Percentiles rank a stretch among this genome's conserved stretches.
phyloP scores from a whole-genome alignment of 345 rosid species.

The Nasturtium officinale region DNA sequence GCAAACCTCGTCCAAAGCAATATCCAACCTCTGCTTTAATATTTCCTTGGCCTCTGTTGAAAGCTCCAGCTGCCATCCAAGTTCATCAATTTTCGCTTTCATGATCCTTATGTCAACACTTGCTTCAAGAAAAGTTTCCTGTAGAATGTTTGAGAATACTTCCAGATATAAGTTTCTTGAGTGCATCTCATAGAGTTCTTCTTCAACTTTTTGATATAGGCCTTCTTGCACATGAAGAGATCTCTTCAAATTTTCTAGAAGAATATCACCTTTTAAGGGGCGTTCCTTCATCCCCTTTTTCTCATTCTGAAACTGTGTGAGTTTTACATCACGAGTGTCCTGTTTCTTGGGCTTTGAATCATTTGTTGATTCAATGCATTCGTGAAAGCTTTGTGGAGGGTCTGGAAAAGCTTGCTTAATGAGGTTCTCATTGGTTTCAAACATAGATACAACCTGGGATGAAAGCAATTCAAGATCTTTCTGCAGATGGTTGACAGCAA shows the following conservation, averaged over 20 bases:
- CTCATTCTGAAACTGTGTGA: conserved; percentile 52
- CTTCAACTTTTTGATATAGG: conserved; percentile 77
- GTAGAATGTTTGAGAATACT: conserved; percentile 71
- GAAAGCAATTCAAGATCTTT: conserved; percentile 95
- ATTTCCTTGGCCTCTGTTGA: conserved; percentile 63
- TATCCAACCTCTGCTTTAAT: conserved; percentile 65
- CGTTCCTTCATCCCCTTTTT: conserved; percentile 52
- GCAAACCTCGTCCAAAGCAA: conserved; percentile 63
- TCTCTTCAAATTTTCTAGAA: conserved; percentile 71
- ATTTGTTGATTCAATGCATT: conserved; percentile 38
- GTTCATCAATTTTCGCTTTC: conserved; percentile 56
- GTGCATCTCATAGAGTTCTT: conserved; percentile 75
- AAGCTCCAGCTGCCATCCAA: conserved; percentile 66
- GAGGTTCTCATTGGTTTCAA: conserved; percentile 89
- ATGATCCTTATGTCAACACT: conserved; percentile 49
- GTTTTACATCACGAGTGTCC: conserved; percentile 43
- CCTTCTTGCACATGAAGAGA: conserved; percentile 82
- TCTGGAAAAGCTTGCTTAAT: conserved; percentile 79
- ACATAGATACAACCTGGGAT: conserved; percentile 86
- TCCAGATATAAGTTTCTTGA: conserved; percentile 67
- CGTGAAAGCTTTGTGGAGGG: conserved; percentile 52
- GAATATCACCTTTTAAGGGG: conserved; percentile 65
- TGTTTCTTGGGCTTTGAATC: conserved; percentile 46
- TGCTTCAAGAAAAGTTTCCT: conserved; percentile 68
- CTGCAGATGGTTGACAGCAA: conserved; percentile 92